Evolutionary conservation across 73 alveolate species (phyloP).

Genomic region (Stentor coeruleus): DNA sequence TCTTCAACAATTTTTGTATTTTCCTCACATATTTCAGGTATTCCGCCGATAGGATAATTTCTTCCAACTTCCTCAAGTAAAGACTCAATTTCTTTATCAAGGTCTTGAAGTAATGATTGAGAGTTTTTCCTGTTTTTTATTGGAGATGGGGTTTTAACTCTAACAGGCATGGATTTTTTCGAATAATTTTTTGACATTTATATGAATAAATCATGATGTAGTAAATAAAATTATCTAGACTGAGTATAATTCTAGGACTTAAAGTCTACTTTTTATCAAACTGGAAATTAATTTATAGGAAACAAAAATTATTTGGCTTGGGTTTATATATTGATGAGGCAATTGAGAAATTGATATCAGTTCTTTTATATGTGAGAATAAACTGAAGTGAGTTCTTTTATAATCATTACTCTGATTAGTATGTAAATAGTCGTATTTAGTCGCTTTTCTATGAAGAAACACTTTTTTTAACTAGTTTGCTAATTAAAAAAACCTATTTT

Average conservation of each 20-base stretch:
- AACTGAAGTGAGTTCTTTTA: conserved; percentile 9
- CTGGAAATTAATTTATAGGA: conserved; percentile 26
- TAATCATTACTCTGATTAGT: neutral
- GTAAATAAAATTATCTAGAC: neutral
- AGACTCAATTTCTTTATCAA: too few relatives aligned
- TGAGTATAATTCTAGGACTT: neutral
- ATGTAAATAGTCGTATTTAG: neutral
- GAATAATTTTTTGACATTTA: too few relatives aligned
- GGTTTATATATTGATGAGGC: conserved; percentile 20
- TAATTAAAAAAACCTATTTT: too few relatives aligned
- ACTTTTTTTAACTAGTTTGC: neutral
- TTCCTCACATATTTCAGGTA: too few relatives aligned
- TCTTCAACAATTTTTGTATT: too few relatives aligned
- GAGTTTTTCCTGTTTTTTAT: too few relatives aligned
- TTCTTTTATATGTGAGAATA: neutral
- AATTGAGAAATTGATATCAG: neutral
- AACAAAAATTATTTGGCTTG: conserved; percentile 18
- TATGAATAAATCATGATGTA: too few relatives aligned
- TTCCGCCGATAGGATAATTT: too few relatives aligned
- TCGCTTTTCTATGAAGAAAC: conserved; percentile 22
- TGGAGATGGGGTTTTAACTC: too few relatives aligned
- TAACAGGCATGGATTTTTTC: too few relatives aligned
- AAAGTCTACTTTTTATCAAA: neutral
- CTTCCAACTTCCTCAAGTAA: too few relatives aligned
- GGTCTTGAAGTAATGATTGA: too few relatives aligned